Evolutionary conservation across 345 rosid species (phyloP), one percentile per base, ranked within the genome.

Genomic region (Raphanus raphanistrum): DNA sequence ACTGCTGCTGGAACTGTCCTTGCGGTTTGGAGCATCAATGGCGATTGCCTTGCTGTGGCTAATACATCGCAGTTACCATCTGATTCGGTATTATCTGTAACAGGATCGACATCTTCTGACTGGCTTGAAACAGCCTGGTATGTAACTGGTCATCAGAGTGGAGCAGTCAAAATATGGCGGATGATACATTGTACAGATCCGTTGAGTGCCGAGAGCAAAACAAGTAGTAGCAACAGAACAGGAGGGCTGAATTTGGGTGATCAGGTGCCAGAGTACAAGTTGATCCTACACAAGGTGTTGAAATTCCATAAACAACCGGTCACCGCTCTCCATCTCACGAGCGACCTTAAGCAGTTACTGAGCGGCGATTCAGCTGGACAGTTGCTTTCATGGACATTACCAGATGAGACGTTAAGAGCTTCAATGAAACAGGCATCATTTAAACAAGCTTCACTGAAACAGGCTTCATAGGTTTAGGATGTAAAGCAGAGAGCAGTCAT

Each of bases 111-210:
- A 31, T 87, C 77, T 79, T 92, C 98, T 0, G 99, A 95, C 84
- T 95, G 99, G 98, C 83, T 80, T 79, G 98, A 92, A 80, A 90
- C 90, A 60, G 87, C 85, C 78, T 95, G 98, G 98, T 92, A 90
- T 61, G 94, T 85, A 79, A 95, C 99, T 7, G 99, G 99, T 66
- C 99, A 95, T 82, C 99, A 92, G 82, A 95, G 98, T 81, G 99
- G 99, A 21, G 93, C 99, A 1, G 85, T 95, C 69, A 95, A 92
- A 86, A 90, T 95, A 70, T 95, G 99, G 99, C 90, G 89, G 68
- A 91, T 95, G 98, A 78, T 95, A 58, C 94, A 95, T 81, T 79
- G 76, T 79, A 77, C 96, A 13, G 87, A 79, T 81, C 86, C 83
- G 13, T 86, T 84, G 79, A 85, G 80, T 65, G 83, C 78, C 27